Conservation (phyloP, 495 filamentous ascomycete genomes). For the Copromyces sp. region DNA sequence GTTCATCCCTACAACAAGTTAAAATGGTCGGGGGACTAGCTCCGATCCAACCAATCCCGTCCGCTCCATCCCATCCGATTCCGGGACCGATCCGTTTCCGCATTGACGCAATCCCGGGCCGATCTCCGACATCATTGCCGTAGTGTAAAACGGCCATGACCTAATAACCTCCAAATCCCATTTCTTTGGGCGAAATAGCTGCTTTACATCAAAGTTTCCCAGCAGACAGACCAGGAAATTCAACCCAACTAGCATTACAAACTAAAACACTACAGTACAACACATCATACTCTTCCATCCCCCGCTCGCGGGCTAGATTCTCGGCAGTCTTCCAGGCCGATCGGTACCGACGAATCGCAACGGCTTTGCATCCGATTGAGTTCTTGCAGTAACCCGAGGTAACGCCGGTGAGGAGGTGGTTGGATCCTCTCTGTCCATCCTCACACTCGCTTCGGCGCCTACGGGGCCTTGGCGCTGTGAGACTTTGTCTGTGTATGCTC, state of each 20-base stretch:
- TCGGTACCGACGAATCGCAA: not conserved
- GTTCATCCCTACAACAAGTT: not conserved
- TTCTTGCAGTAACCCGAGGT: not conserved
- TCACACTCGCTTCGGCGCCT: not conserved
- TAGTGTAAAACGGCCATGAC: no score
- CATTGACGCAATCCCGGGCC: not conserved
- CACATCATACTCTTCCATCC: not conserved
- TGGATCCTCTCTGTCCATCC: not conserved
- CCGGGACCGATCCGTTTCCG: not conserved
- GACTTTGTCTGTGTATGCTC: no score
- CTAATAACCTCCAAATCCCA: not conserved
- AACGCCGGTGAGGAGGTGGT: not conserved
- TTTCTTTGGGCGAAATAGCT: no score
- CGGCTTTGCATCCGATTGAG: not conserved
- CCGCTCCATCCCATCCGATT: not conserved
- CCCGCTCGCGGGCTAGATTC: not conserved
- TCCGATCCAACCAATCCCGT: not conserved
- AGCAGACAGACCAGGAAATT: no score
- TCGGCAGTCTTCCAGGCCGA: not conserved
- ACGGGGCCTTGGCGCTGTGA: not conserved
- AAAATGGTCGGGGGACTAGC: no score
- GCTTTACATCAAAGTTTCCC: no score
- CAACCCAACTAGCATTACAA: no score
- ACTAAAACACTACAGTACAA: no score
- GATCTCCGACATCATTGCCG: not conserved